phyloP scores from a whole-genome alignment of 805 yeast species.

The Zygoascus flipseniorum region DNA sequence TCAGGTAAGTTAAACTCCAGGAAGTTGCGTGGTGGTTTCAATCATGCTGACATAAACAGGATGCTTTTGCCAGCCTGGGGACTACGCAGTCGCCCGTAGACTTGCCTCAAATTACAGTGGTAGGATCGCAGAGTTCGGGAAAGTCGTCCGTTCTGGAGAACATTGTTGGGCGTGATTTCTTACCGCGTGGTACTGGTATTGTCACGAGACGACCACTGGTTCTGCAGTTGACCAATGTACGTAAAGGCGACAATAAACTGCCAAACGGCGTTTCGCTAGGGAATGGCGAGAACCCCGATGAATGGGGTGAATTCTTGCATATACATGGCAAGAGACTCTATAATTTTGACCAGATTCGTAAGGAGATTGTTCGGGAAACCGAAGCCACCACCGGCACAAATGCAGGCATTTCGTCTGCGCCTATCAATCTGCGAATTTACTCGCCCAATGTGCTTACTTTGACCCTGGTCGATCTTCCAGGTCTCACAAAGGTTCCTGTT shows the following conservation, averaged over 20 bases:
- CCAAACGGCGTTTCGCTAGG: slow-evolving; percentile 23
- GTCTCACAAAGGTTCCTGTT: slow-evolving; percentile 95
- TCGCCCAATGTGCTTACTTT: slow-evolving; percentile 92
- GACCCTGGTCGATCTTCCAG: slow-evolving; percentile 94
- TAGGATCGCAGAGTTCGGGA: slow-evolving; percentile 86
- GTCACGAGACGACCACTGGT: slow-evolving; percentile 83
- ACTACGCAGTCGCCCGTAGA: slow-evolving; percentile 83
- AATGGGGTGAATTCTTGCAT: slow-evolving; percentile 98
- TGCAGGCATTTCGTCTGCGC: slow-evolving; percentile 83
- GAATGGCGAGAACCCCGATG: slow-evolving; percentile 32
- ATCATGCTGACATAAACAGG: slow-evolving; percentile 32
- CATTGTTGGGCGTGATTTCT: slow-evolving; percentile 83
- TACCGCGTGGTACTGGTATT: slow-evolving; percentile 86
- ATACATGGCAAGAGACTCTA: slow-evolving; percentile 79
- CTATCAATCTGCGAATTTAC: slow-evolving; percentile 86
- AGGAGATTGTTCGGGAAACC: slow-evolving; percentile 85
- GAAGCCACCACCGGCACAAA: slow-evolving; percentile 65
- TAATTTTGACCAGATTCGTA: slow-evolving; percentile 82
- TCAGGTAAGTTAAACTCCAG: neutral
- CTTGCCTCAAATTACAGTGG: slow-evolving; percentile 82
- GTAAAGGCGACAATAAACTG: slow-evolving; percentile 13
- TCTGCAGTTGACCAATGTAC: slow-evolving; percentile 61
- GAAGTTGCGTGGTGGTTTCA: no score
- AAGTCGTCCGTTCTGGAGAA: slow-evolving; percentile 84
- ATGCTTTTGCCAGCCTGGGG: slow-evolving; percentile 89